These are phyloP conservation scores for Aspergillus funiculosus DNA, from an alignment of 495 filamentous ascomycete genomes.

Conservation along the genomic window DNA sequence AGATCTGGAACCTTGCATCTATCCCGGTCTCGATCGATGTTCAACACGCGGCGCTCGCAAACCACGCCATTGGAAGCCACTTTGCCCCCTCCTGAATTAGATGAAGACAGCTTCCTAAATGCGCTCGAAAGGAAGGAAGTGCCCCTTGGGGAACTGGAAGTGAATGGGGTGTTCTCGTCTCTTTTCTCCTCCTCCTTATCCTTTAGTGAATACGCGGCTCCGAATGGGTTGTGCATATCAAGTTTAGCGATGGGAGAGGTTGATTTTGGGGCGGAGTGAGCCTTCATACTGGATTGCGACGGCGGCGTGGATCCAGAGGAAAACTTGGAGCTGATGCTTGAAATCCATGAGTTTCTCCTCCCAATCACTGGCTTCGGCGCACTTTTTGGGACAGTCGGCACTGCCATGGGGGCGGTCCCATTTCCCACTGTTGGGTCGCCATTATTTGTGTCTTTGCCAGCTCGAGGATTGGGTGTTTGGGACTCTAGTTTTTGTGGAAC, in stretches of 20 bases:
- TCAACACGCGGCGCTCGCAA: constrained; percentile 76
- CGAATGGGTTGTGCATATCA: constrained; percentile 43
- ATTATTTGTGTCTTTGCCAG: constrained; percentile 20
- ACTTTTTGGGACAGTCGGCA: constrained; percentile 27
- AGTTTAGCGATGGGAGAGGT: constrained; percentile 33
- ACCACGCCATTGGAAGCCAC: constrained; percentile 46
- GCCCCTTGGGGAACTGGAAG: constrained; percentile 61
- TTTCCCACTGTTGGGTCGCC: constrained; percentile 19
- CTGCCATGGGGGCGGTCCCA: constrained; percentile 21
- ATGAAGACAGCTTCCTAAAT: constrained; percentile 72
- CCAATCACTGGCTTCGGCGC: constrained; percentile 39
- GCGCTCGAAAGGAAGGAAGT: constrained; percentile 76
- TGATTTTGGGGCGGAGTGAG: constrained; percentile 41
- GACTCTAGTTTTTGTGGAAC: constrained; percentile 15
- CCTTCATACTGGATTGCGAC: constrained; percentile 40
- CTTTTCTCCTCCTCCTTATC: constrained; percentile 51
- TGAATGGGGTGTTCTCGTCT: constrained; percentile 53
- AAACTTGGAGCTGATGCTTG: constrained; percentile 88
- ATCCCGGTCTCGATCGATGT: constrained; percentile 73
- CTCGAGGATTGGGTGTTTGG: constrained; percentile 14
- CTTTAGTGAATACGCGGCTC: constrained; percentile 50
- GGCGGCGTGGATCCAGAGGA: constrained; percentile 57
- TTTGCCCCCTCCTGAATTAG: constrained; percentile 49
- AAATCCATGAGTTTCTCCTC: constrained; percentile 82
- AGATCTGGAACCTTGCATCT: constrained; percentile 74